phyloP scores from a whole-genome alignment of 2,329 filamentous ascomycete species.

The Elsinoe ampelina region DNA sequence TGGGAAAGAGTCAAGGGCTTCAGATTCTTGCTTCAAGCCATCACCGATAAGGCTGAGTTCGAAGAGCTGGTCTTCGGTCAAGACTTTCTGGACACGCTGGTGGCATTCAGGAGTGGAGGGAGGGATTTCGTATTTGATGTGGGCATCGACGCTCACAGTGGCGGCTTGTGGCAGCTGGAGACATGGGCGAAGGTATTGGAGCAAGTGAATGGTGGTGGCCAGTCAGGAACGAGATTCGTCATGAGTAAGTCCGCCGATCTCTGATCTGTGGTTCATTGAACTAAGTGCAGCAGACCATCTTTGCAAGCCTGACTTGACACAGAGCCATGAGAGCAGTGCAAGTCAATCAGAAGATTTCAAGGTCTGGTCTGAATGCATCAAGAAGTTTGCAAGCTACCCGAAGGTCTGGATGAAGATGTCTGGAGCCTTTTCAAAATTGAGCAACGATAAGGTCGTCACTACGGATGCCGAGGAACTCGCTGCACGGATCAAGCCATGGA shows the following conservation, averaged over 20 bases:
- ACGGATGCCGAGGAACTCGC: constrained; percentile 48
- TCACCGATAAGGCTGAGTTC: constrained; percentile 29
- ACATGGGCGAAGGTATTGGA: constrained; percentile 29
- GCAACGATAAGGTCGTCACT: constrained; percentile 35
- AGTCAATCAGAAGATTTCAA: constrained; percentile 44
- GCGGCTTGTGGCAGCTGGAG: constrained; percentile 54
- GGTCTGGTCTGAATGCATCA: constrained; percentile 61
- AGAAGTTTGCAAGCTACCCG: constrained; percentile 53
- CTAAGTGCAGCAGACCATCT: constrained; percentile 58
- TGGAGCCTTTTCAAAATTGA: constrained; percentile 73
- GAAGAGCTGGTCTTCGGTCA: constrained; percentile 26
- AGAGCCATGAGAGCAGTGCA: constrained; percentile 28
- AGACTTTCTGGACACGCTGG: constrained; percentile 41
- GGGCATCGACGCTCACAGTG: constrained; percentile 70
- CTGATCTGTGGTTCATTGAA: background rate
- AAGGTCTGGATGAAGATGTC: constrained; percentile 87
- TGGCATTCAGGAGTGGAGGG: constrained; percentile 47
- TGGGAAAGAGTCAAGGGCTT: constrained; percentile 69
- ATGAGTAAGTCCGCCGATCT: constrained; percentile 49
- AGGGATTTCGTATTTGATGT: constrained; percentile 67
- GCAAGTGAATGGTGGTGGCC: constrained; percentile 51
- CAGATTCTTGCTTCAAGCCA: constrained; percentile 65
- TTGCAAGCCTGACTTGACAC: constrained; percentile 75
- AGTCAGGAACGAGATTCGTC: constrained; percentile 51
- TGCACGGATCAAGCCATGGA: constrained; percentile 58